A percentile compares a stretch with the other conserved stretches of the same genome.
Evolutionary conservation across 192 early-diverging fungal genomes (phyloP).

Genomic region (Entomortierella parvispora): DNA sequence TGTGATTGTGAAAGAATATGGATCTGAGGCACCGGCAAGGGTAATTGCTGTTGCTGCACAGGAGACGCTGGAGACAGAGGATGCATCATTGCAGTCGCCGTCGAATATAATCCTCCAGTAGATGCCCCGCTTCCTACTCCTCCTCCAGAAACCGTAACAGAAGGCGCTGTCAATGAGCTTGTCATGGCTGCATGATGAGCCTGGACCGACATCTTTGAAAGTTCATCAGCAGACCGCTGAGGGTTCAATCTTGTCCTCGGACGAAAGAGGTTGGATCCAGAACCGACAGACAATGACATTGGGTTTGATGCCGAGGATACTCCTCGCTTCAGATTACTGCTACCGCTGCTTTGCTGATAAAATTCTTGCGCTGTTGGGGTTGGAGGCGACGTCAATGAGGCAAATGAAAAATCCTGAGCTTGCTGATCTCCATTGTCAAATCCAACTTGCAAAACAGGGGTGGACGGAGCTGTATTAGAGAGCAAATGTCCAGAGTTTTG

Average conservation of each 20-base stretch:
- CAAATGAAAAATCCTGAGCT: too few species aligned
- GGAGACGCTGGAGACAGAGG: not conserved
- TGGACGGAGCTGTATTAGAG: not conserved
- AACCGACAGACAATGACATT: slow-evolving; percentile 14
- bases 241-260: slow-evolving; percentile 23
- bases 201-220: slow-evolving; percentile 9
- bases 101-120: not conserved
- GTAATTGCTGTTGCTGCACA: too few species aligned
- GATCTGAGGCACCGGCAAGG: too few species aligned
- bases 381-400: too few species aligned
- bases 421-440: too few species aligned
- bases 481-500: not conserved
- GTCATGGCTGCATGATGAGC: too few species aligned
- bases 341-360: too few species aligned
- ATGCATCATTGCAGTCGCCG: slow-evolving; percentile 10
- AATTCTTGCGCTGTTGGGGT: too few species aligned
- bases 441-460: not conserved
- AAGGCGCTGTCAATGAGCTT: not conserved
- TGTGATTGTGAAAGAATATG: too few species aligned
- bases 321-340: slow-evolving; percentile 29
- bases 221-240: slow-evolving; percentile 38
- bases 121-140: not conserved
- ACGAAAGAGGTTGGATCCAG: slow-evolving; percentile 10
- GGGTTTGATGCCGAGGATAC: slow-evolving; percentile 1
- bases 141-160: not conserved